A percentile compares a stretch with the other conserved stretches of the same genome.
Evolutionary conservation across 1,284 basidiomycete species (phyloP).

Genomic region (Wallemia ichthyophaga): DNA sequence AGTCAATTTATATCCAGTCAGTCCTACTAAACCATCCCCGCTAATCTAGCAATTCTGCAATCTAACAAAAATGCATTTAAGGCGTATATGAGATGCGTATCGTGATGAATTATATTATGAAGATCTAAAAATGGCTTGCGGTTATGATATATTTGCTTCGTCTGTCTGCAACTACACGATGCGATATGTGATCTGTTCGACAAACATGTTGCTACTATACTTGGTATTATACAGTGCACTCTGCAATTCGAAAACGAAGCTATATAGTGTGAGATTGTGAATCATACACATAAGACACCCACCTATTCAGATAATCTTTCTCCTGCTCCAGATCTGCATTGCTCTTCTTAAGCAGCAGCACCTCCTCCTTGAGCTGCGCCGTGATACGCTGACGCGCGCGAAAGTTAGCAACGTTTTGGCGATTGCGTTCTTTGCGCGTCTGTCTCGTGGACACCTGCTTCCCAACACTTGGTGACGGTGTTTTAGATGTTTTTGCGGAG

Average conservation of each 20-base stretch:
- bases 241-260: not conserved
- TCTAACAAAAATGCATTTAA: too few relatives aligned
- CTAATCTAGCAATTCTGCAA: too few relatives aligned
- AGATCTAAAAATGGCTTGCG: too few relatives aligned
- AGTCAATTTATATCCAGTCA: too few relatives aligned
- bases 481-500: not conserved
- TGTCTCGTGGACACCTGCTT: not conserved
- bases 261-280: not conserved
- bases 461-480: not conserved
- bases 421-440: not conserved
- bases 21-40: too few relatives aligned
- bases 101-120: too few relatives aligned
- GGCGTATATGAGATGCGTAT: too few relatives aligned
- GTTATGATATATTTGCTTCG: too few relatives aligned
- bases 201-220: not conserved
- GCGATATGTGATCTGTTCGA: not conserved
- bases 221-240: not conserved
- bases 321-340: not conserved
- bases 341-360: not conserved
- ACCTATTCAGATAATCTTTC: not conserved
- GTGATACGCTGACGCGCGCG: not conserved
- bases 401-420: not conserved
- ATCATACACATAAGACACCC: not conserved
- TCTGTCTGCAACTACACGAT: too few relatives aligned
- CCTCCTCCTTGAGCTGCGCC: not conserved